A percentile compares a stretch with the other conserved stretches of the same genome.
These are phyloP conservation scores for Elsinoe perseae DNA, from an alignment of 2,329 filamentous ascomycete species.

Conservation along the genomic window DNA sequence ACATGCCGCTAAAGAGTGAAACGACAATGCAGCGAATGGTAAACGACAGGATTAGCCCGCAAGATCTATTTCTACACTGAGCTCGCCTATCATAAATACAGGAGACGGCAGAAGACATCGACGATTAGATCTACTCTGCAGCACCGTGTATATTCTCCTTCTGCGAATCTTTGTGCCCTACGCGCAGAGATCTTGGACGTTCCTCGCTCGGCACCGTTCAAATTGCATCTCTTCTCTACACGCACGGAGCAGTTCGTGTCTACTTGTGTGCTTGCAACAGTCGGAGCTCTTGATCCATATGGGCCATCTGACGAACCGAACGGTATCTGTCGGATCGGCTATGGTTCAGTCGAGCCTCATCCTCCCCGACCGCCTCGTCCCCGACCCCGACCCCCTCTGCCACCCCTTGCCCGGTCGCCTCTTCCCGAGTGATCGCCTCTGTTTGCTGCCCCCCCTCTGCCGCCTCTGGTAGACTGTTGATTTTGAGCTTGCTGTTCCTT, in stretches of 20 bases:
- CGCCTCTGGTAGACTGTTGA: slow-evolving; percentile 50
- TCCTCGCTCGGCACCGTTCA: background rate
- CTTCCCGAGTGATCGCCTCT: slow-evolving; percentile 41
- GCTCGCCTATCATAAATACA: background rate
- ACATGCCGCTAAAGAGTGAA: background rate
- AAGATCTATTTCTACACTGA: background rate
- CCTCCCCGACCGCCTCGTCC: slow-evolving; percentile 39
- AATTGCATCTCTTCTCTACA: too few relatives aligned
- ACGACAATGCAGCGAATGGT: background rate
- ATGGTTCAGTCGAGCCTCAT: background rate
- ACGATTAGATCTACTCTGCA: background rate
- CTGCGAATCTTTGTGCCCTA: background rate
- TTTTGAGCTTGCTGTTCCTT: slow-evolving; percentile 77
- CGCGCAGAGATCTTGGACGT: background rate
- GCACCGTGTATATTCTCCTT: background rate
- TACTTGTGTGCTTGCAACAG: too few relatives aligned
- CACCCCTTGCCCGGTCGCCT: slow-evolving; percentile 52
- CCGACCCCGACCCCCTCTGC: slow-evolving; percentile 47
- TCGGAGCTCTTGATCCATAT: too few relatives aligned
- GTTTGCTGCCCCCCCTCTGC: slow-evolving; percentile 54
- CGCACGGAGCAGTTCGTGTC: too few relatives aligned
- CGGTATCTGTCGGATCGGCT: background rate
- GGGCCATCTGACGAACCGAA: too few relatives aligned
- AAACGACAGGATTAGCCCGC: background rate
- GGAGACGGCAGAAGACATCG: background rate